phyloP scores from a whole-genome alignment of 805 yeast genomes.

The Schwanniomyces polymorphus region DNA sequence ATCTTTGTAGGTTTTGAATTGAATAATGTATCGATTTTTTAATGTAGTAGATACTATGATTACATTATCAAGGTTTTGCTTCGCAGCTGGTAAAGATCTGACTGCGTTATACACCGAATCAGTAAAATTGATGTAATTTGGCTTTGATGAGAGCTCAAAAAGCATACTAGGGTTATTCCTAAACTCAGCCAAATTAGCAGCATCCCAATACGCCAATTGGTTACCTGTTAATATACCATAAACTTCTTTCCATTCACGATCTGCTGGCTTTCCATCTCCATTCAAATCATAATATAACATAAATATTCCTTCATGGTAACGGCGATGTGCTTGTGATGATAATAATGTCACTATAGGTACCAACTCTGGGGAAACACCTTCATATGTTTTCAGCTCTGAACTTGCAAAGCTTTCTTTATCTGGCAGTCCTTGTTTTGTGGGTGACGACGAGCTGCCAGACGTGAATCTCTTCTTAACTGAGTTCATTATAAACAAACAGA shows the following conservation, averaged over 20 bases:
- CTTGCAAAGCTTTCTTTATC: not conserved
- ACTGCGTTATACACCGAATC: slow-evolving; percentile 85
- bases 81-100: slow-evolving; percentile 63
- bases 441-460: slow-evolving; percentile 16
- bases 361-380: slow-evolving; percentile 46
- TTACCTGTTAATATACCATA: slow-evolving; percentile 90
- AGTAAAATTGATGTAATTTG: slow-evolving; percentile 85
- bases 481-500: slow-evolving; percentile 3
- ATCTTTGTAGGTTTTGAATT: slow-evolving; percentile 64
- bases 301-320: slow-evolving; percentile 75
- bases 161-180: slow-evolving; percentile 53
- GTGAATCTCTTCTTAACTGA: slow-evolving; percentile 20
- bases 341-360: slow-evolving; percentile 73
- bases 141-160: slow-evolving; percentile 64
- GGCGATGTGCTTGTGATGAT: slow-evolving; percentile 72
- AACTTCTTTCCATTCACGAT: slow-evolving; percentile 87
- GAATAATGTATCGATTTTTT: slow-evolving; percentile 83
- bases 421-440: slow-evolving; percentile 8
- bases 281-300: slow-evolving; percentile 72
- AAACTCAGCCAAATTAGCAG: slow-evolving; percentile 57
- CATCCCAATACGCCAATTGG: slow-evolving; percentile 92
- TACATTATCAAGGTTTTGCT: slow-evolving; percentile 65
- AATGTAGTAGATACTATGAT: slow-evolving; percentile 90
- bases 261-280: slow-evolving; percentile 84
- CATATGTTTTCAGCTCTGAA: slow-evolving; percentile 10